These are phyloP conservation scores for Aspergillus sp. DNA, from an alignment of 2,329 filamentous ascomycete species.

Conservation along the genomic window DNA sequence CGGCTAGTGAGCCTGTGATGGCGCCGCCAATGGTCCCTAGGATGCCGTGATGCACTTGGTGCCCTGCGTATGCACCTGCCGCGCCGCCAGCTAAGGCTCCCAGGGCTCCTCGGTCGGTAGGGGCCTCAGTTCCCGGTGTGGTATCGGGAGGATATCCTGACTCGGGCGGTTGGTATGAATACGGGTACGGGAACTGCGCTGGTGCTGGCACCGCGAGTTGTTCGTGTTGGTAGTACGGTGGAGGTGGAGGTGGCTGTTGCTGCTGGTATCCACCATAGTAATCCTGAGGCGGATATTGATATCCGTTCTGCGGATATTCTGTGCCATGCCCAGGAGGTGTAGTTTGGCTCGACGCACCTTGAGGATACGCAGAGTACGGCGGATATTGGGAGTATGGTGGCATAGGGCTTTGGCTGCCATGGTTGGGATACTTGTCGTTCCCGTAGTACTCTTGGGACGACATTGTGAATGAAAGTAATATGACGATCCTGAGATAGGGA, in stretches of 20 bases:
- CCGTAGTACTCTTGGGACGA: constrained; percentile 3
- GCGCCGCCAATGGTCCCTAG: constrained; percentile 48
- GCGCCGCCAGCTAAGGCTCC: constrained; percentile 47
- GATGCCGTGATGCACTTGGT: constrained; percentile 48
- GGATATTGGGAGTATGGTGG: neutral
- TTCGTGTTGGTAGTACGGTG: neutral
- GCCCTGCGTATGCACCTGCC: constrained; percentile 44
- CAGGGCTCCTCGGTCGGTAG: constrained; percentile 43
- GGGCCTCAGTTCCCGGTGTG: constrained; percentile 13
- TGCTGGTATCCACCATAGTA: neutral
- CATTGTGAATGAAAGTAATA: neutral
- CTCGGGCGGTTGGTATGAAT: neutral
- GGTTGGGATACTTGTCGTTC: neutral
- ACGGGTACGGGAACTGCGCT: neutral
- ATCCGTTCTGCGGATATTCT: neutral
- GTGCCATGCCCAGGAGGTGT: neutral
- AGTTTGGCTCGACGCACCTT: neutral
- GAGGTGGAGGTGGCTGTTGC: neutral
- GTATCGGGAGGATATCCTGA: constrained; percentile 18
- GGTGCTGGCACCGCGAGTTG: neutral
- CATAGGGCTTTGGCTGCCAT: neutral
- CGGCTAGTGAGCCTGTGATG: constrained; percentile 44
- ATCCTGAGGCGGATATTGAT: neutral
- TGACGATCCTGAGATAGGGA: neutral
- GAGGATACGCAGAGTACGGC: neutral